These are phyloP conservation scores for Thyridium curvatum DNA, from an alignment of 2,329 filamentous ascomycete species.

Conservation along the genomic window DNA sequence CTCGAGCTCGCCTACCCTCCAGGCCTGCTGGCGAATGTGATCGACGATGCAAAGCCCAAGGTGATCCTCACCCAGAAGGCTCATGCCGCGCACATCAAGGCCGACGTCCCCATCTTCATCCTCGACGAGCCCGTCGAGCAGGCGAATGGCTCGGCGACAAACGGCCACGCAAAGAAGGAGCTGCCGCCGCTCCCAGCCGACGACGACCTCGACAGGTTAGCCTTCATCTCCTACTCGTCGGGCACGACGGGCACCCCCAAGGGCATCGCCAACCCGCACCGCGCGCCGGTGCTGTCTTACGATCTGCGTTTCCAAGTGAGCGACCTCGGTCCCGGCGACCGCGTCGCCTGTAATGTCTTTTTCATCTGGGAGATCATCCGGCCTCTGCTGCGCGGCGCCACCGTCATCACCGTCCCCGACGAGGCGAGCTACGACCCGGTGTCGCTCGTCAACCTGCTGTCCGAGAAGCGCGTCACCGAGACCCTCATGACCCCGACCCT, in stretches of 20 bases:
- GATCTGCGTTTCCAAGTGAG: conserved; percentile 64
- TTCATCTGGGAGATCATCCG: conserved; percentile 82
- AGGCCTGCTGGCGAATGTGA: conserved; percentile 66
- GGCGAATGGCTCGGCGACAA: conserved; percentile 15
- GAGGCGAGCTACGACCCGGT: conserved; percentile 72
- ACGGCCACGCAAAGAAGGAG: conserved; percentile 34
- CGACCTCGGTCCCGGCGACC: conserved; percentile 64
- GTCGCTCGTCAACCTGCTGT: conserved; percentile 64
- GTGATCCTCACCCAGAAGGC: conserved; percentile 64
- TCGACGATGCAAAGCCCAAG: conserved; percentile 66
- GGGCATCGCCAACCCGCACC: conserved; percentile 74
- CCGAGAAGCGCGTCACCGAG: conserved; percentile 62
- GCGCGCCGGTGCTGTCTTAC: conserved; percentile 68
- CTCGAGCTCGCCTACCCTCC: conserved; percentile 75
- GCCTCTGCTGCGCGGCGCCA: conserved; percentile 68
- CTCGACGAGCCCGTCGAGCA: conserved; percentile 44
- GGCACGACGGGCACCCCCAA: conserved; percentile 76
- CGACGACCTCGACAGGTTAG: conserved; percentile 65
- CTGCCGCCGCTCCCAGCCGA: conserved; percentile 49
- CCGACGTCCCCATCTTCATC: conserved; percentile 55
- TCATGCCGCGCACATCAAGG: conserved; percentile 60
- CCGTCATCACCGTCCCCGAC: conserved; percentile 69
- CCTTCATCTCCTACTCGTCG: conserved; percentile 77
- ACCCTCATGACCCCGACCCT: conserved; percentile 81
- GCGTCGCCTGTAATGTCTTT: conserved; percentile 84